Conservation (phyloP, 192 early-diverging fungal species). For the Coemansia sp. region DNA sequence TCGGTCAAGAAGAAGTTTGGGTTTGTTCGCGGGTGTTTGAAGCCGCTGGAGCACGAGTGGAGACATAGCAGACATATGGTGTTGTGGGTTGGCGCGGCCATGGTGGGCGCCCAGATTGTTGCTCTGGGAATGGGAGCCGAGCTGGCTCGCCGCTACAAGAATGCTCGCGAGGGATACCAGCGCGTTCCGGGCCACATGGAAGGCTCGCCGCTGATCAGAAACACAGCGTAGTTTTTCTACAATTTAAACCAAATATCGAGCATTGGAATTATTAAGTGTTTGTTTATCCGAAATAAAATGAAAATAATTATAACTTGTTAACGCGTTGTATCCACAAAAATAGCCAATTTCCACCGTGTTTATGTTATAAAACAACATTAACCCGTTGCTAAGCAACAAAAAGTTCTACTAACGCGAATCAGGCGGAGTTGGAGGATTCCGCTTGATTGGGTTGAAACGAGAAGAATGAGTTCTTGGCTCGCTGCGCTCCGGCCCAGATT, state of each 20-base stretch:
- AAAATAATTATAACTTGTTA: too few species aligned
- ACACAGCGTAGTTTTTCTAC: neutral
- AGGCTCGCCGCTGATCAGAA: conserved; percentile 27
- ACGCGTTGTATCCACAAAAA: too few species aligned
- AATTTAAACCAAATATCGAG: too few species aligned
- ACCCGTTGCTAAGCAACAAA: neutral
- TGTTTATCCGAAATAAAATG: too few species aligned
- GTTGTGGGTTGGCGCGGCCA: conserved; percentile 26
- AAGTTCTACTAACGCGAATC: neutral
- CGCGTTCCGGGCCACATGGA: conserved; percentile 26
- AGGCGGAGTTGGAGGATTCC: neutral
- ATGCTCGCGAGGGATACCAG: conserved; percentile 27
- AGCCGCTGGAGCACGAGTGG: conserved; percentile 30
- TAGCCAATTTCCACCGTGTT: too few species aligned
- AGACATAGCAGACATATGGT: conserved; percentile 5
- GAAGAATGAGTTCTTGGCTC: neutral
- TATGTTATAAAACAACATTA: too few species aligned
- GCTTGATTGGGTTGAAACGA: neutral
- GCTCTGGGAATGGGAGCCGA: conserved; percentile 43
- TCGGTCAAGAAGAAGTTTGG: conserved; percentile 44
- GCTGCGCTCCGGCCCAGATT: neutral
- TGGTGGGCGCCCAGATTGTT: conserved; percentile 38
- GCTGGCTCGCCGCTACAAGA: conserved; percentile 38
- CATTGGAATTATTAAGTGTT: too few species aligned
- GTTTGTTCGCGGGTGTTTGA: conserved; percentile 26